Conservation (phyloP, 495 filamentous ascomycete species). For the Copromyces sp. region DNA sequence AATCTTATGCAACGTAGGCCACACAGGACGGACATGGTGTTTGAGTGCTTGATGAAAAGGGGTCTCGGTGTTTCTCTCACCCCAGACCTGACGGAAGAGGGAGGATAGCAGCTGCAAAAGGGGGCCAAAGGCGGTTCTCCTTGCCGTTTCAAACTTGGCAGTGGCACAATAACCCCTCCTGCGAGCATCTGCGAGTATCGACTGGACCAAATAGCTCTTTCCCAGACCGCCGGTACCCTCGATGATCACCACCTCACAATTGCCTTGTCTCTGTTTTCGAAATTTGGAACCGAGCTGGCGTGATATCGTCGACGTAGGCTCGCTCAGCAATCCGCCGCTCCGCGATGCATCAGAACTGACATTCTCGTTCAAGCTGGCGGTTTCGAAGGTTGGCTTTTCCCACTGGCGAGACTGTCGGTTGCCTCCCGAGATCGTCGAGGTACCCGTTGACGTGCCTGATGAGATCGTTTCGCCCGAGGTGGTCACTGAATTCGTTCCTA, state of each 20-base stretch:
- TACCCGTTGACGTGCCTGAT: slow-evolving; percentile 25
- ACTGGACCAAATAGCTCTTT: slow-evolving; percentile 75
- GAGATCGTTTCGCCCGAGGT: slow-evolving; percentile 27
- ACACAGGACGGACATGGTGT: slow-evolving; percentile 62
- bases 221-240: slow-evolving; percentile 68
- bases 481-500: slow-evolving; percentile 21
- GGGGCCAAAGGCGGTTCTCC: slow-evolving; percentile 72
- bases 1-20: slow-evolving; percentile 65
- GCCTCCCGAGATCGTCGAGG: slow-evolving; percentile 20
- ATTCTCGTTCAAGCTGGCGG: slow-evolving; percentile 14
- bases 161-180: slow-evolving; percentile 70
- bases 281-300: slow-evolving; percentile 44
- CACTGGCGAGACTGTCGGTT: slow-evolving; percentile 21
- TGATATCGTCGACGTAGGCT: slow-evolving; percentile 30
- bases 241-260: slow-evolving; percentile 71
- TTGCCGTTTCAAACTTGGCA: slow-evolving; percentile 75
- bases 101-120: slow-evolving; percentile 71
- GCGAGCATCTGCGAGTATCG: slow-evolving; percentile 62
- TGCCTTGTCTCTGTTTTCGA: slow-evolving; percentile 51
- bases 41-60: slow-evolving; percentile 70
- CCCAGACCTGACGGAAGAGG: slow-evolving; percentile 83
- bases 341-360: slow-evolving; percentile 22
- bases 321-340: slow-evolving; percentile 16
- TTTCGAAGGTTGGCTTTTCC: slow-evolving; percentile 17
- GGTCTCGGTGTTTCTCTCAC: slow-evolving; percentile 74